phyloP scores from a whole-genome alignment of 2,329 filamentous ascomycete genomes.

The Tolypocladium inflatum region DNA sequence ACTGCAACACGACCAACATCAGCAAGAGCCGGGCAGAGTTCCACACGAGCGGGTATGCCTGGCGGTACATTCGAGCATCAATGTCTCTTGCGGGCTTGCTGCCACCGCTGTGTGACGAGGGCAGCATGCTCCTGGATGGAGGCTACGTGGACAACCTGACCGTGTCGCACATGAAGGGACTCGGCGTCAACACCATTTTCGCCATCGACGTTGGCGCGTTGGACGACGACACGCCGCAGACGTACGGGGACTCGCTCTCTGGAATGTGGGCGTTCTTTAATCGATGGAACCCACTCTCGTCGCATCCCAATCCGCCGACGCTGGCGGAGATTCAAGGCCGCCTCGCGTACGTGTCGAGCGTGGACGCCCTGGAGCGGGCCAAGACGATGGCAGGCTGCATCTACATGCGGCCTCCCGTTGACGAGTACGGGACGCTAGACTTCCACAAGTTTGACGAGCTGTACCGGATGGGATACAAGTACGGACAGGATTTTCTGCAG shows the following conservation, averaged over 20 bases:
- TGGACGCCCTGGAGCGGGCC: slow-evolving; percentile 87
- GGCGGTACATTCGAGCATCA: slow-evolving; percentile 91
- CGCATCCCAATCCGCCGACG: slow-evolving; percentile 83
- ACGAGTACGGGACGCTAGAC: slow-evolving; percentile 86
- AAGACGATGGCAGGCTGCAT: slow-evolving; percentile 86
- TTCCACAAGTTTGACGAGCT: slow-evolving; percentile 98
- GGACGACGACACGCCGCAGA: slow-evolving; percentile 85
- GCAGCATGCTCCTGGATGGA: slow-evolving; percentile 91
- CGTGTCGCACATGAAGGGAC: slow-evolving; percentile 90
- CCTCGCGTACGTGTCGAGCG: slow-evolving; percentile 87
- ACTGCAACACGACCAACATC: slow-evolving; percentile 99
- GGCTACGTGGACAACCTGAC: slow-evolving; percentile 97
- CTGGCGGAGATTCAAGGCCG: slow-evolving; percentile 92
- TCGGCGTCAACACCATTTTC: slow-evolving; percentile 91
- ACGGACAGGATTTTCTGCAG: slow-evolving; percentile 70
- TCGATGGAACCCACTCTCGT: slow-evolving; percentile 92
- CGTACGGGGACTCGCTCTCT: slow-evolving; percentile 87
- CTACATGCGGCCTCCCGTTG: slow-evolving; percentile 94
- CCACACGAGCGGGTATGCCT: slow-evolving; percentile 93
- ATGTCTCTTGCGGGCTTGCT: slow-evolving; percentile 93
- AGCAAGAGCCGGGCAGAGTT: slow-evolving; percentile 87
- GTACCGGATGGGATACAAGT: slow-evolving; percentile 79
- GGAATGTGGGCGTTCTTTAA: slow-evolving; percentile 94
- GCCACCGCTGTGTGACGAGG: slow-evolving; percentile 91
- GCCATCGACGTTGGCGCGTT: slow-evolving; percentile 89